Conservation (phyloP, 768 basidiomycete genomes). For the Leccinum uliginosum region DNA sequence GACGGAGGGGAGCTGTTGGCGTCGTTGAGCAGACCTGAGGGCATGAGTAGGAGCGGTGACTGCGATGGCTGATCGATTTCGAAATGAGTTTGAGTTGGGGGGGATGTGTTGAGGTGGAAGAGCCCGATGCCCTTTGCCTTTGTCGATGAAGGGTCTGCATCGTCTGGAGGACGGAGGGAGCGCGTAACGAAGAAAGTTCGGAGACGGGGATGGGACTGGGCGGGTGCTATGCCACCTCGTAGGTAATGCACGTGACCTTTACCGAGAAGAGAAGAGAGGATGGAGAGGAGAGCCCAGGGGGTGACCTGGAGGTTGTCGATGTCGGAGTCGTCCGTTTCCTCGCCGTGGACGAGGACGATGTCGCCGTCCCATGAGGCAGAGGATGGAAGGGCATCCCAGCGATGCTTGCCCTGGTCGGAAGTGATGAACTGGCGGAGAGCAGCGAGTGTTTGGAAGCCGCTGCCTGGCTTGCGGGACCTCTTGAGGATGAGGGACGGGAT, state of each 20-base stretch:
- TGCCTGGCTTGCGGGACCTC: conserved; percentile 69
- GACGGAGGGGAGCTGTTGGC: conserved; percentile 63
- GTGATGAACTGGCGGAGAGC: conserved; percentile 78
- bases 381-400: conserved; percentile 63
- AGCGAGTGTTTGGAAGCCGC: conserved; percentile 60
- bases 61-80: conserved; percentile 53
- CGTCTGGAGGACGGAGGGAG: conserved; percentile 13
- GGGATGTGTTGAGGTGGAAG: conserved; percentile 63
- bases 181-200: conserved; percentile 43
- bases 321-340: conserved; percentile 70
- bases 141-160: conserved; percentile 20
- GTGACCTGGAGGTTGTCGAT: conserved; percentile 50
- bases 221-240: conserved; percentile 64
- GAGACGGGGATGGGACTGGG: conserved; percentile 54
- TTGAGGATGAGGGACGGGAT: conserved; percentile 91
- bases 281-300: conserved; percentile 67
- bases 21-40: conserved; percentile 39
- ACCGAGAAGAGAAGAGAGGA: conserved; percentile 56
- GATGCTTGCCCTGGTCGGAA: conserved; percentile 64
- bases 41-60: conserved; percentile 57
- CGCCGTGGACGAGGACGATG: conserved; percentile 66
- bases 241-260: conserved; percentile 61
- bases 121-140: conserved; percentile 44
- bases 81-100: conserved; percentile 48
- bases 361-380: conserved; percentile 64